Conservation (phyloP, 73 alveolate genomes). For the Durusdinium trenchii region DNA sequence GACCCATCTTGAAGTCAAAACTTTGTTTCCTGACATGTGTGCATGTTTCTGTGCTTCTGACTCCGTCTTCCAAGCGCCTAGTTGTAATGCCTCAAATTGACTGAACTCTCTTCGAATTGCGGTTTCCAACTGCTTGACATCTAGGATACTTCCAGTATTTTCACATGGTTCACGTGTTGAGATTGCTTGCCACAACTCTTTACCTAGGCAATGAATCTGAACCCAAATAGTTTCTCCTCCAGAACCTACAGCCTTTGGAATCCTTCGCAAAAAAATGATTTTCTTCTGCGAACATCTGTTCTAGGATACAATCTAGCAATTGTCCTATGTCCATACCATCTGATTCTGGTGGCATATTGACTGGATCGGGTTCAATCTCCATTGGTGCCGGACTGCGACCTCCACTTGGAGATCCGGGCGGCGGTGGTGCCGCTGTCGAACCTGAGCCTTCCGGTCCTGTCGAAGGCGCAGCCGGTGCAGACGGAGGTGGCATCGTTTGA, state of each 20-base stretch:
- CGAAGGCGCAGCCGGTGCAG: neutral
- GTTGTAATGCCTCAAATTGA: neutral
- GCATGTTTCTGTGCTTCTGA: neutral
- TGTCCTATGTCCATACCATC: neutral
- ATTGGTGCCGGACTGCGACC: neutral
- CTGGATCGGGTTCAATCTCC: neutral
- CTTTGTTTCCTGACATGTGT: neutral
- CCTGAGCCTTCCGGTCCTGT: neutral
- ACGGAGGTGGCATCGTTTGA: neutral
- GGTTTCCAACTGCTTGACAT: neutral
- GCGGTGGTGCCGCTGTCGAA: too few relatives aligned
- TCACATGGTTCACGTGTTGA: neutral
- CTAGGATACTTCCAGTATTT: neutral
- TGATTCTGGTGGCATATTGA: neutral
- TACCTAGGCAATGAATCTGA: neutral
- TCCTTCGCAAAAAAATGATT: neutral
- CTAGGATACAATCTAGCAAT: neutral
- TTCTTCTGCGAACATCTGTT: too few relatives aligned
- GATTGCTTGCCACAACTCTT: neutral
- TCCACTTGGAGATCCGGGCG: too few relatives aligned
- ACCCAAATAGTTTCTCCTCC: neutral
- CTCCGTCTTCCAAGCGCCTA: neutral
- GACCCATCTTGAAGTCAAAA: constrained; percentile 4
- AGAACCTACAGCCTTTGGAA: neutral
- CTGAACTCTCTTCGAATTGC: neutral